Base-by-base conservation (phyloP, 2,329 filamentous ascomycete species). In the Hymenoscyphus fructigenus region DNA sequence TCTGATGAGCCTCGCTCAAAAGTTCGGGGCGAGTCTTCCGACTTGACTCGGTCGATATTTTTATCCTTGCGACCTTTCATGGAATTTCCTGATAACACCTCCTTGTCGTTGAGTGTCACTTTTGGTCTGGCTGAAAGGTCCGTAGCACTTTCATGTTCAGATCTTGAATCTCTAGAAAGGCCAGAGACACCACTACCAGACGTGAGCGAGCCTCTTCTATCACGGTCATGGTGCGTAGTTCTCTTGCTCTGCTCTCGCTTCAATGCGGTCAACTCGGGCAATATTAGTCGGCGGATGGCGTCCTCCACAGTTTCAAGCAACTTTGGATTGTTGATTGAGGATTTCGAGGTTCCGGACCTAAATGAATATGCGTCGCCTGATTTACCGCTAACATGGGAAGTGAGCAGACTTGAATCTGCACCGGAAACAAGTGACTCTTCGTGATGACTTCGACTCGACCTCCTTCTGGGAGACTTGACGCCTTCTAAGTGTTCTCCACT, bases 231-330 rank as follows among this genome's bases (percentile, higher is more conserved):
- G 71, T 87, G 89, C 69, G 90, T 85, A 68, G 89, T 87, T 68
- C 90, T 87, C 69, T 90, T 89, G 76, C 91, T 93, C 76, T 94
- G 91, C 74, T 97, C 93, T 72, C 93, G 88, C 77, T 97, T 97
- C 62, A 99, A 82, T 10, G 93, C 92, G 71, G 92, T 94, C 56
- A 99, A 83, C 77, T 99, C 94, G 0, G 95, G 95, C 2, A 99
- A 77, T 62, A 91, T 91, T 66, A 91, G 79, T 62, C 88, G 83
- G 71, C 88, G 86, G 73, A 92, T 91, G 20, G 88, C 89, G 78
- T 91, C 89, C 76, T 91, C 89, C 0, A 92, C 89, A 1, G 89
- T 89, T 67, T 89, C 87, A 10, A 91, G 81, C 4, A 91, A 77
- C 71, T 87, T 90, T 0, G 89, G 89, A 70, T 91, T 91, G 75